Evolutionary conservation across 768 basidiomycete species (phyloP).

Genomic region (Auricularia cornea): DNA sequence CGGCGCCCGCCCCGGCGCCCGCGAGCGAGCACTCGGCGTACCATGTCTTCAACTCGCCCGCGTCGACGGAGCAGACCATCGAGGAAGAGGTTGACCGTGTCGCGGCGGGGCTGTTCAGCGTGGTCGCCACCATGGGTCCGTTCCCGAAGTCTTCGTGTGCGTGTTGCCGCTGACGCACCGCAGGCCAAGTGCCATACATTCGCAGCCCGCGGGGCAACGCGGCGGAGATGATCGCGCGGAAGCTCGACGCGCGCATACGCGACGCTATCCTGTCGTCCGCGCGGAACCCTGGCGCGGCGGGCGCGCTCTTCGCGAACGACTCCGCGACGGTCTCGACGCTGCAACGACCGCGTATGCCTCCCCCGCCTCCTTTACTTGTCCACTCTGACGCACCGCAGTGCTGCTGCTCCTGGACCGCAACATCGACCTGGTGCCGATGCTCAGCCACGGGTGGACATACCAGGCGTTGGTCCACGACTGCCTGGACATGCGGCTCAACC

Average conservation of each 20-base stretch:
- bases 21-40: conserved; percentile 53
- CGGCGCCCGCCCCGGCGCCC: conserved; percentile 18
- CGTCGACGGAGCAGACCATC: conserved; percentile 81
- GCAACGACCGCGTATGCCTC: conserved; percentile 68
- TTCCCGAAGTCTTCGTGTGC: not conserved
- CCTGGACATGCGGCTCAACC: conserved; percentile 92
- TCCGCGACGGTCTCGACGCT: conserved; percentile 75
- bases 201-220: conserved; percentile 93
- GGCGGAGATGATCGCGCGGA: conserved; percentile 98
- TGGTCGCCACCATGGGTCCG: conserved; percentile 77
- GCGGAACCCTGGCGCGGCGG: conserved; percentile 35
- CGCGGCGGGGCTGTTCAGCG: conserved; percentile 84
- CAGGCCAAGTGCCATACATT: conserved; percentile 90
- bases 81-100: conserved; percentile 91
- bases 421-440: conserved; percentile 84
- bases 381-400: conserved; percentile 40
- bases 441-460: conserved; percentile 98
- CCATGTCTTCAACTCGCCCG: conserved; percentile 81
- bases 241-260: conserved; percentile 83
- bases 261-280: conserved; percentile 72
- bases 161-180: not conserved
- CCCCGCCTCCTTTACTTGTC: conserved; percentile 9
- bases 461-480: conserved; percentile 98
- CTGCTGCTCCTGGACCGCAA: conserved; percentile 92
- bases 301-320: conserved; percentile 69